Evolutionary conservation across 2,329 filamentous ascomycete species (phyloP).

Genomic region (Fusarium floridanum): DNA sequence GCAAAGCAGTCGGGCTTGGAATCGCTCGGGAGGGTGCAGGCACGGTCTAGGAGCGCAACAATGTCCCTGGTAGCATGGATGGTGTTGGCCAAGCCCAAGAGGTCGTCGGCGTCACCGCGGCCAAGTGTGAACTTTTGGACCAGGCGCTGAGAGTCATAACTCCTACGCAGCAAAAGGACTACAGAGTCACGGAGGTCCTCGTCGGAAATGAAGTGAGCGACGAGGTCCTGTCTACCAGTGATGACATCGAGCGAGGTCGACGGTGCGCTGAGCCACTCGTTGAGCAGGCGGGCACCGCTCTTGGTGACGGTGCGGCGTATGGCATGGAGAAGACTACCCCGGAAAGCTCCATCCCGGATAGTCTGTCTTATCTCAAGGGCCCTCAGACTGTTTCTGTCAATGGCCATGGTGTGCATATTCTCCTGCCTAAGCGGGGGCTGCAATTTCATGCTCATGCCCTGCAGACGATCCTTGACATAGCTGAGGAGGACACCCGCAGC

Average conservation of each 20-base stretch:
- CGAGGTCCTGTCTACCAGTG: slow-evolving; percentile 82
- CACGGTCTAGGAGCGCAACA: slow-evolving; percentile 58
- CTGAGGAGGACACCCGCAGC: slow-evolving; percentile 86
- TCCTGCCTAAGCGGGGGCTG: slow-evolving; percentile 84
- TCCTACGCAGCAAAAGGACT: slow-evolving; percentile 75
- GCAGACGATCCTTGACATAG: slow-evolving; percentile 85
- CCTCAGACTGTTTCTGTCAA: slow-evolving; percentile 91
- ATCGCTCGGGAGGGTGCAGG: slow-evolving; percentile 23
- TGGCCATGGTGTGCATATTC: slow-evolving; percentile 83
- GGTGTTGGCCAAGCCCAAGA: slow-evolving; percentile 85
- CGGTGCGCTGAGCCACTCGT: slow-evolving; percentile 88
- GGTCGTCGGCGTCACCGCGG: slow-evolving; percentile 90
- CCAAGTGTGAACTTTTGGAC: slow-evolving; percentile 96
- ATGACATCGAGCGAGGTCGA: slow-evolving; percentile 89
- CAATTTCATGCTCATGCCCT: slow-evolving; percentile 82
- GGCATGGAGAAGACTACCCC: slow-evolving; percentile 91
- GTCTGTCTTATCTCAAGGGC: slow-evolving; percentile 92
- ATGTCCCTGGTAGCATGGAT: slow-evolving; percentile 81
- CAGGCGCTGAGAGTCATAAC: slow-evolving; percentile 87
- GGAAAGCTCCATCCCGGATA: slow-evolving; percentile 80
- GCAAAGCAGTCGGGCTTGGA: slow-evolving; percentile 54
- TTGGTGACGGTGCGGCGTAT: slow-evolving; percentile 91
- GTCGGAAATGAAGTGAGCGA: slow-evolving; percentile 78
- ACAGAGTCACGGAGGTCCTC: slow-evolving; percentile 78
- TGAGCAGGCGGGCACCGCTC: slow-evolving; percentile 86